A percentile compares a stretch with the other conserved stretches of the same genome.
Evolutionary conservation across 805 yeast genomes (phyloP).

Genomic region (Cyberlindnera mrakii): DNA sequence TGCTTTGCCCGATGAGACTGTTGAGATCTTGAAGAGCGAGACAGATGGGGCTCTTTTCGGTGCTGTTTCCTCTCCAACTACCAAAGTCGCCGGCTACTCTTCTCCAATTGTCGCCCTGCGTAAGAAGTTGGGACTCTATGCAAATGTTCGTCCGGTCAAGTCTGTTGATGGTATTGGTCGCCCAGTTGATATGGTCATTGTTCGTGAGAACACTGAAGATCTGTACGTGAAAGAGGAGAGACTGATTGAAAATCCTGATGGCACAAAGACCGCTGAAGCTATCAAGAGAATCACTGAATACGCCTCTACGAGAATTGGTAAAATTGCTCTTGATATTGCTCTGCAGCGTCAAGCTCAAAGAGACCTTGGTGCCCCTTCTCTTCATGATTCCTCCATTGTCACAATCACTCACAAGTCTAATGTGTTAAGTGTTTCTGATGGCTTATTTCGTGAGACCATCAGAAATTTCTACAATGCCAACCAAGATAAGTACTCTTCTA

Average conservation of each 20-base stretch:
- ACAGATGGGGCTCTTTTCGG: slow-evolving; percentile 98
- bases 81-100: slow-evolving; percentile 92
- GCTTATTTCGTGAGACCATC: slow-evolving; percentile 86
- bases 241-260: slow-evolving; percentile 66
- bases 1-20: slow-evolving; percentile 92
- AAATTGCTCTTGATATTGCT: slow-evolving; percentile 89
- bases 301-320: slow-evolving; percentile 82
- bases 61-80: slow-evolving; percentile 92
- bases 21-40: slow-evolving; percentile 61
- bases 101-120: slow-evolving; percentile 99
- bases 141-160: slow-evolving; percentile 97
- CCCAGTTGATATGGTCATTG: slow-evolving; percentile 96
- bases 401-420: slow-evolving; percentile 97
- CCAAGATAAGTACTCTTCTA: slow-evolving; percentile 48
- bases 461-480: slow-evolving; percentile 42
- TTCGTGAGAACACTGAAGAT: slow-evolving; percentile 98
- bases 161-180: slow-evolving; percentile 80
- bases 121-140: slow-evolving; percentile 89
- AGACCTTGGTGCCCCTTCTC: slow-evolving; percentile 49
- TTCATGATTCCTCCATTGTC: slow-evolving; percentile 52
- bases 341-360: slow-evolving; percentile 81
- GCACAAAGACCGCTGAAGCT: slow-evolving; percentile 92
- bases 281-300: slow-evolving; percentile 90
- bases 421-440: slow-evolving; percentile 88
- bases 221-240: slow-evolving; percentile 91